phyloP scores from a whole-genome alignment of 441 rosid species.

The Erodium trifolium region DNA sequence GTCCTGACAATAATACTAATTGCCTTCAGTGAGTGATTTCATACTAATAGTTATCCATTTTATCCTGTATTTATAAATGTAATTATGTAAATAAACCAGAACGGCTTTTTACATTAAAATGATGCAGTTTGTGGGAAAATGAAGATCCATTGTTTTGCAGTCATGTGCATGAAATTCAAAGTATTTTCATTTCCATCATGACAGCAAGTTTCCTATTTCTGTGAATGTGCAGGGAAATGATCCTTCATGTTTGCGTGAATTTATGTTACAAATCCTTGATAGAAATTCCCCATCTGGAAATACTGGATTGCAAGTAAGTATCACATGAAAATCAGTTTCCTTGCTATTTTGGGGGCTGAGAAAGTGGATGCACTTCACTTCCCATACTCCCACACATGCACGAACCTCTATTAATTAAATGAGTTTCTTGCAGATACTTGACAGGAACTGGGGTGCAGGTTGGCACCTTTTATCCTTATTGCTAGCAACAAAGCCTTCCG shows the following conservation, averaged over 20 bases:
- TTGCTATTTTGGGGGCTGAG: not conserved
- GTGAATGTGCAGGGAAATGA: conserved; percentile 62
- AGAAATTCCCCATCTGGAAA: conserved; percentile 64
- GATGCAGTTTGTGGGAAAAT: not conserved
- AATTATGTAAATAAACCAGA: not conserved
- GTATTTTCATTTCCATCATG: not conserved
- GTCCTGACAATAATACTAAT: not conserved
- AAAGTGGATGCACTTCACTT: not conserved
- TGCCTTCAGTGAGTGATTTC: not conserved
- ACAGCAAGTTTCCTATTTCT: conserved; percentile 14
- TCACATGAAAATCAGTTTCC: not conserved
- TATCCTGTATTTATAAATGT: not conserved
- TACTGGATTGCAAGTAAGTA: conserved; percentile 66
- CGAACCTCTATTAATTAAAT: conserved; percentile 1
- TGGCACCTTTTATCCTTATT: conserved; percentile 86
- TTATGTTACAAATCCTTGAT: conserved; percentile 49
- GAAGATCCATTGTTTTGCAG: not conserved
- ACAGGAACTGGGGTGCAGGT: conserved; percentile 93
- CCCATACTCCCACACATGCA: conserved; percentile 5
- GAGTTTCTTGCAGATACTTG: conserved; percentile 61
- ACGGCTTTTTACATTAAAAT: not conserved
- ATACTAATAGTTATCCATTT: too few relatives aligned
- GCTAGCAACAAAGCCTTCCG: conserved; percentile 70
- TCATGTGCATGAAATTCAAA: conserved; percentile 7
- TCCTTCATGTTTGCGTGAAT: conserved; percentile 87